Base-by-base conservation (phyloP, 2,329 filamentous ascomycete species). In the Metarhizium album region DNA sequence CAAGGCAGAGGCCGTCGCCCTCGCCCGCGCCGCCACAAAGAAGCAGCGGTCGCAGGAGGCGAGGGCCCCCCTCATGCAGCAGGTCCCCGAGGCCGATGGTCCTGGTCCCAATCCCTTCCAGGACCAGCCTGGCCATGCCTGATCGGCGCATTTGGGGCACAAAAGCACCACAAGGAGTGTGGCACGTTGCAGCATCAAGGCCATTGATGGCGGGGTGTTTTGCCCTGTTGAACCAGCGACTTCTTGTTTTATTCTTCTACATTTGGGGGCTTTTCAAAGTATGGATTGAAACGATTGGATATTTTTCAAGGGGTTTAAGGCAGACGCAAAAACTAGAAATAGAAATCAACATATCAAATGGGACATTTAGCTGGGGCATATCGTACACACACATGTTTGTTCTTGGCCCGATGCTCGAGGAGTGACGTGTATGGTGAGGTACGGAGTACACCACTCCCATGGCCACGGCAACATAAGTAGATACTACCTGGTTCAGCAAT, bases 1-100 rank as follows among this genome's bases (percentile, higher is more conserved):
- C 52, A 70, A 71, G 55, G 69, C 70, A 52, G 75, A 79, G 64
- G 74, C 74, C 43, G 70, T 70, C n/a, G 70, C 70, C 24, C 71
- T 74, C 47, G 73, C 72, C 46, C 72, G 73, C 62, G 72, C 72
- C 58, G 69, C 72, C 47, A 70, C 67, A 53, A 71, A 68, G 64
- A 71, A 71, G 64, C 63, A 68, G 59, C 64, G 67, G 46, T 62
- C 63, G 46, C 61, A 60, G 29, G 62, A 63, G 55, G 60, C 52
- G 18, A 61, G 65, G 43, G 60, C 65, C 23, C 69, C 69, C 14
- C 62, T 72, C 37, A 70, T 71, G 62, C 58, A 60, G 52, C 61
- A 66, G 52, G 50, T 57, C 23, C 54, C 61, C 50, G 57, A 58
- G 18, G 54, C 55, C 29, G 58, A 53, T 18, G 53, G 50, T 46